Evolutionary conservation across 2,329 filamentous ascomycete genomes (phyloP).

Genomic region (Penicillium verrucosum): DNA sequence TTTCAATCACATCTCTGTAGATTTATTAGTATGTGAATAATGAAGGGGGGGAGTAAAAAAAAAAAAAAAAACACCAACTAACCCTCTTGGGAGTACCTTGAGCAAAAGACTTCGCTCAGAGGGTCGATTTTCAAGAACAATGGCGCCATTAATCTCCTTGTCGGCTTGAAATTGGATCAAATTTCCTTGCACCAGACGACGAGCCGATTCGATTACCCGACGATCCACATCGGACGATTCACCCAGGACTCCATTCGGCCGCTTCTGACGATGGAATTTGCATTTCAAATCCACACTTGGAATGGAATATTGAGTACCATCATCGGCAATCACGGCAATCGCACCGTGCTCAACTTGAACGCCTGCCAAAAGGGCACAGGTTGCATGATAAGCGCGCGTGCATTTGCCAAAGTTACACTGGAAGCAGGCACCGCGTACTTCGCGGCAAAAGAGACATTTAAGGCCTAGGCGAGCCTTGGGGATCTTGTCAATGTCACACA

Average conservation of each 20-base stretch:
- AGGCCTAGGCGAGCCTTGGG: slow-evolving; percentile 83
- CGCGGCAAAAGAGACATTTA: slow-evolving; percentile 92
- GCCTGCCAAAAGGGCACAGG: slow-evolving; percentile 86
- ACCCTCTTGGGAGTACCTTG: slow-evolving; percentile 81
- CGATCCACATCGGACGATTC: slow-evolving; percentile 68
- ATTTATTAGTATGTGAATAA: slow-evolving; percentile 4
- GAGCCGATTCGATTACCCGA: slow-evolving; percentile 66
- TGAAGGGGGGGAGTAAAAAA: no score
- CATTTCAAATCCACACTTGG: slow-evolving; percentile 91
- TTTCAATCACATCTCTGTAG: slow-evolving; percentile 52
- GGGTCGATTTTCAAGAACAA: slow-evolving; percentile 76
- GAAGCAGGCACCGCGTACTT: slow-evolving; percentile 92
- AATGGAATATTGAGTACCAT: slow-evolving; percentile 88
- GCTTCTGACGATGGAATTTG: slow-evolving; percentile 86
- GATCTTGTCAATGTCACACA: slow-evolving; percentile 77
- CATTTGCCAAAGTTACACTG: slow-evolving; percentile 96
- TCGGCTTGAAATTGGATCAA: slow-evolving; percentile 81
- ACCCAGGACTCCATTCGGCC: slow-evolving; percentile 70
- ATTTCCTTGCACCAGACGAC: slow-evolving; percentile 66
- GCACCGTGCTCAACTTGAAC: slow-evolving; percentile 86
- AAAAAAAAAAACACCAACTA: slow-evolving; percentile 40
- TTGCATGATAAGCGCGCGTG: slow-evolving; percentile 87
- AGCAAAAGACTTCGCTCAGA: slow-evolving; percentile 74
- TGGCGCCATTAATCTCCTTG: slow-evolving; percentile 86
- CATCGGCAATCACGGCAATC: slow-evolving; percentile 81